Evolutionary conservation across 2,329 filamentous ascomycete species (phyloP).

Genomic region (Pseudogymnoascus destructans): DNA sequence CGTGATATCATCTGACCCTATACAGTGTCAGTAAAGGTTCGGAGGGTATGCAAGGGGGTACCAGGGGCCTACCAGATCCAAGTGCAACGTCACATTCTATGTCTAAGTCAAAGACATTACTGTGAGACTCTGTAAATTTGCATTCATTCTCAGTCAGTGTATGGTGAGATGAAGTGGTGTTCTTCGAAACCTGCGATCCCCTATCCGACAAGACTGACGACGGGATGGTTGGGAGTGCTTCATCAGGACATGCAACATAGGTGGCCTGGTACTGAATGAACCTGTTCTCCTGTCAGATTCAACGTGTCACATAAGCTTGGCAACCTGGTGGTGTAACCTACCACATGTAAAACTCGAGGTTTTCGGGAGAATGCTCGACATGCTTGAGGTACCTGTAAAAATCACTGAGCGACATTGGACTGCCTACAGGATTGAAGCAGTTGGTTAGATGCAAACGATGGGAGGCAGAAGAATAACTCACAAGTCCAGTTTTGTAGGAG

Average conservation of each 20-base stretch:
- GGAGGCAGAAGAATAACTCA: constrained; percentile 16
- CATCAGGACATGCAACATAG: constrained; percentile 18
- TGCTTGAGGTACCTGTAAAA: constrained; percentile 40
- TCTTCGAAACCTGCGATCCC: not conserved
- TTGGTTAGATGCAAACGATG: not conserved
- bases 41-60: not conserved
- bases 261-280: constrained; percentile 32
- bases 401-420: constrained; percentile 37
- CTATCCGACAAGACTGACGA: not conserved
- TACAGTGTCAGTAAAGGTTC: not conserved
- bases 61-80: not conserved
- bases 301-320: not conserved
- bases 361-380: constrained; percentile 36
- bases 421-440: constrained; percentile 24
- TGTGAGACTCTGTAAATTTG: not conserved
- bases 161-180: not conserved
- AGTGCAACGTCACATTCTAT: not conserved
- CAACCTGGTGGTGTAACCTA: constrained; percentile 18
- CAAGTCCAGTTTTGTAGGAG: constrained; percentile 38
- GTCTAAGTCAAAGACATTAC: not conserved
- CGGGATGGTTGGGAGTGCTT: not conserved
- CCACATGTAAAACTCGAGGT: constrained; percentile 39
- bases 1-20: not conserved
- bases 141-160: not conserved
- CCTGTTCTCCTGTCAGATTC: constrained; percentile 22